phyloP scores from a whole-genome alignment of 1,284 basidiomycete genomes.

The Cutaneotrichosporon sp. region DNA sequence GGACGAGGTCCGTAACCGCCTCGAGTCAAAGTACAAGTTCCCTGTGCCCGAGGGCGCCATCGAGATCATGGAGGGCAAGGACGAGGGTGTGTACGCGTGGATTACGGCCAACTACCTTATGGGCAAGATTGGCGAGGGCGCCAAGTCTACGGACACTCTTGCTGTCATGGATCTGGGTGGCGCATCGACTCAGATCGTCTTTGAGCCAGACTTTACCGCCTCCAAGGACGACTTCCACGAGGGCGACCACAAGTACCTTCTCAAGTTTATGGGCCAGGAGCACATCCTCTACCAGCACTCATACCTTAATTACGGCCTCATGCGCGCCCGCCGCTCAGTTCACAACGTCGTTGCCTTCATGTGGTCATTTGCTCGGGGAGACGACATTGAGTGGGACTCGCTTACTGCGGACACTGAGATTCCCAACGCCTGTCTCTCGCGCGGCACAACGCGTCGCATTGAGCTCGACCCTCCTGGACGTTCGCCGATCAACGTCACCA shows the following conservation, averaged over 20 bases:
- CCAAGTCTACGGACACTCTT: constrained; percentile 59
- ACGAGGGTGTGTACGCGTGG: constrained; percentile 97
- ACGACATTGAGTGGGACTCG: constrained; percentile 50
- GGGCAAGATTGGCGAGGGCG: constrained; percentile 61
- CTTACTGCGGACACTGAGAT: constrained; percentile 48
- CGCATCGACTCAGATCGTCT: constrained; percentile 96
- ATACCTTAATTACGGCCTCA: constrained; percentile 92
- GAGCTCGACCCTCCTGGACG: constrained; percentile 62
- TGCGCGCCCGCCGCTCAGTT: constrained; percentile 78
- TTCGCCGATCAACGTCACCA: constrained; percentile 61
- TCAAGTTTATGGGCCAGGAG: constrained; percentile 66
- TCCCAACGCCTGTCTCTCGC: constrained; percentile 78
- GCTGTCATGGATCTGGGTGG: constrained; percentile 96
- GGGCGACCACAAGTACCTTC: constrained; percentile 90
- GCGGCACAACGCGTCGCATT: constrained; percentile 61
- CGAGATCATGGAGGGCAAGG: constrained; percentile 90
- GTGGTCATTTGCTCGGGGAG: constrained; percentile 51
- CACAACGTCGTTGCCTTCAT: constrained; percentile 88
- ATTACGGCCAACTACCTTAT: constrained; percentile 94
- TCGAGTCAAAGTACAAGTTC: constrained; percentile 71
- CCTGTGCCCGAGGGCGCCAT: constrained; percentile 60
- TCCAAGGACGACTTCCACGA: constrained; percentile 56
- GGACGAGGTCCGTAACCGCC: constrained; percentile 62
- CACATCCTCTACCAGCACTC: constrained; percentile 88
- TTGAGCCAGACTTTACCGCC: constrained; percentile 69